Evolutionary conservation across 768 basidiomycete species (phyloP).

Genomic region (Trametes sanguinea): DNA sequence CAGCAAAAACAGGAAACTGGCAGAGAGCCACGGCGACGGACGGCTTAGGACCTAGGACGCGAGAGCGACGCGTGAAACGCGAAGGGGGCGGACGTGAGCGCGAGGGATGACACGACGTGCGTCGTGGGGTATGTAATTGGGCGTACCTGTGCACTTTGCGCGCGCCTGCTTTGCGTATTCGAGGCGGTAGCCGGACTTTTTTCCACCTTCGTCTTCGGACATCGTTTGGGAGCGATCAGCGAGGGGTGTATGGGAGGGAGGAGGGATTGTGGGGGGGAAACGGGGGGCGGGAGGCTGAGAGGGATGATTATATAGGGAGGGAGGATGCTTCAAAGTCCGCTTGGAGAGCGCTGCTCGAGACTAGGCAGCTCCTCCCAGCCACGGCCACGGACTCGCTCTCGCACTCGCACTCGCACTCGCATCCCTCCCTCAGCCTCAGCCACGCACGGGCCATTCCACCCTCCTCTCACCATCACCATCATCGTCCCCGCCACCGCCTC

Average conservation of each 20-base stretch:
- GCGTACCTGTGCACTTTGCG: slow-evolving; percentile 78
- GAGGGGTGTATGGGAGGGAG: slow-evolving; percentile 14
- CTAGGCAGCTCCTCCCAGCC: slow-evolving; percentile 11
- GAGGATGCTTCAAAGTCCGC: slow-evolving; percentile 39
- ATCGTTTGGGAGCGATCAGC: slow-evolving; percentile 25
- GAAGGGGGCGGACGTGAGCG: slow-evolving; percentile 25
- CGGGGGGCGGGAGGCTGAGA: slow-evolving; percentile 15
- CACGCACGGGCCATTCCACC: not conserved
- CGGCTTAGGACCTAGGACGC: slow-evolving; percentile 67
- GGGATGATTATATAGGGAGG: slow-evolving; percentile 31
- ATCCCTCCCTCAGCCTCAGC: slow-evolving; percentile 13
- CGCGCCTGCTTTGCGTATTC: slow-evolving; percentile 72
- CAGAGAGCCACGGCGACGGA: slow-evolving; percentile 32
- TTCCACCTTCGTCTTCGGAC: slow-evolving; percentile 42
- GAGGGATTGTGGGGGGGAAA: slow-evolving; percentile 28
- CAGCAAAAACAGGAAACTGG: slow-evolving; percentile 10
- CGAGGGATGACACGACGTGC: slow-evolving; percentile 24
- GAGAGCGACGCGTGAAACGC: slow-evolving; percentile 33
- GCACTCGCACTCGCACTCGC: too few species aligned
- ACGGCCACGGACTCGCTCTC: slow-evolving; percentile 15
- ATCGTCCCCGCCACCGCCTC: not conserved
- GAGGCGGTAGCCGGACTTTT: slow-evolving; percentile 70
- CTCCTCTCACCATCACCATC: not conserved
- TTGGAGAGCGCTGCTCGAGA: slow-evolving; percentile 27
- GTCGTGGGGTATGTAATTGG: slow-evolving; percentile 25